Conservation (phyloP, 805 yeast genomes). For the Isabelozyma pseudorhagii region DNA sequence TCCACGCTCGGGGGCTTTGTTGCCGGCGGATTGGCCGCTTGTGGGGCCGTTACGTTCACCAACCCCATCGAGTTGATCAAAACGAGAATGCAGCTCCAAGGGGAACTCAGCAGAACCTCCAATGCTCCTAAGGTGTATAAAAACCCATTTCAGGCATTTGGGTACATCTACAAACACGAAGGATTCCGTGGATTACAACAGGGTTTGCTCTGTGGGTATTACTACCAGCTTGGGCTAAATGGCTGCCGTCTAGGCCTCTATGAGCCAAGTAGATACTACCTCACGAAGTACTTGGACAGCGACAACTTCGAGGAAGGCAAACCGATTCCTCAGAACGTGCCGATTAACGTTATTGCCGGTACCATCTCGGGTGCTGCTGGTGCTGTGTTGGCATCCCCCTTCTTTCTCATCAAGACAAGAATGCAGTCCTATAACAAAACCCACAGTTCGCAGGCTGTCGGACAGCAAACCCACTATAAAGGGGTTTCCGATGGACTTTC, state of each 20-base stretch:
- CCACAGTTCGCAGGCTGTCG: slow-evolving; percentile 46
- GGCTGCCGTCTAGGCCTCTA: slow-evolving; percentile 94
- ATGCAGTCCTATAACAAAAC: slow-evolving; percentile 86
- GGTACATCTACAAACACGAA: slow-evolving; percentile 68
- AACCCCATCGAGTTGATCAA: slow-evolving; percentile 94
- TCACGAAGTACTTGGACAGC: slow-evolving; percentile 58
- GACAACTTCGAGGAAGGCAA: slow-evolving; percentile 40
- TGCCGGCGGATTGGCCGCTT: slow-evolving; percentile 94
- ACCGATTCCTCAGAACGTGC: slow-evolving; percentile 33
- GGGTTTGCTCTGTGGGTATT: slow-evolving; percentile 84
- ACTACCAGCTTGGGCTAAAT: slow-evolving; percentile 86
- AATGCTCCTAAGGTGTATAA: slow-evolving; percentile 57
- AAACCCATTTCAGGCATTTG: slow-evolving; percentile 84
- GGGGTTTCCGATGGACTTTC: slow-evolving; percentile 66
- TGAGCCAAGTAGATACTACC: slow-evolving; percentile 71
- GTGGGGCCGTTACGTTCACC: slow-evolving; percentile 96
- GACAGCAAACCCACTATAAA: slow-evolving; percentile 88
- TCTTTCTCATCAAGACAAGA: slow-evolving; percentile 89
- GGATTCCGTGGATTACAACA: slow-evolving; percentile 87
- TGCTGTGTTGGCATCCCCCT: slow-evolving; percentile 85
- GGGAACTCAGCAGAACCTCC: slow-evolving; percentile 66
- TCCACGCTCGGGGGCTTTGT: slow-evolving; percentile 74
- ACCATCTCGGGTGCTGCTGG: slow-evolving; percentile 85
- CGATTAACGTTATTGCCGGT: slow-evolving; percentile 76
- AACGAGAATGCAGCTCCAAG: slow-evolving; percentile 95